A percentile compares a stretch with the other conserved stretches of the same genome.
Evolutionary conservation across 257 asterid species (phyloP).

Genomic region (Ocimum tenuiflorum): DNA sequence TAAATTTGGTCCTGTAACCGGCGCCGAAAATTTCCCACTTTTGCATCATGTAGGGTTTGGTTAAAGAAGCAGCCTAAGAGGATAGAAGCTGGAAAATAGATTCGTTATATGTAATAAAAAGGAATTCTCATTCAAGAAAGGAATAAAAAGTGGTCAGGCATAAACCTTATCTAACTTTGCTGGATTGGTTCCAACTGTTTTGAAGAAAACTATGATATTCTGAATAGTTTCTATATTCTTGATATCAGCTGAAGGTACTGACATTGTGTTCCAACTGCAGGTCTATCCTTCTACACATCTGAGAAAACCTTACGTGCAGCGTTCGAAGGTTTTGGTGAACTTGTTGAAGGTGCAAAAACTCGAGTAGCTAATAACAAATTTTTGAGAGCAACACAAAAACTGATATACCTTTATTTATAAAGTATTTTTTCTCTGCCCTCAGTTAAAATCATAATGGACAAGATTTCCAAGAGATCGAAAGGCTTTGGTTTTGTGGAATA

Average conservation of each 20-base stretch:
- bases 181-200: neutral
- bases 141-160: no score
- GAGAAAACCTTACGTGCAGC: conserved; percentile 85
- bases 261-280: conserved; percentile 31
- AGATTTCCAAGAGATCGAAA: conserved; percentile 92
- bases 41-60: neutral
- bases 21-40: neutral
- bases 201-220: neutral
- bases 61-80: neutral
- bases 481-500: conserved; percentile 85
- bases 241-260: conserved; percentile 1
- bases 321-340: conserved; percentile 81
- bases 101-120: neutral
- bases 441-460: conserved; percentile 97
- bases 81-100: neutral
- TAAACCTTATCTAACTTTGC: neutral
- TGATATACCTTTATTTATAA: neutral
- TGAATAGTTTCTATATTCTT: neutral
- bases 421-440: conserved; percentile 12
- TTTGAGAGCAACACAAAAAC: neutral
- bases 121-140: neutral
- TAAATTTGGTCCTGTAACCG: neutral
- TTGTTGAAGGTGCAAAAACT: conserved; percentile 54
- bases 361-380: neutral
- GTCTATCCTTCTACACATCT: conserved; percentile 87